Evolutionary conservation across 75 land plant genomes (phyloP).

Genomic region (Pinus albicaulis): DNA sequence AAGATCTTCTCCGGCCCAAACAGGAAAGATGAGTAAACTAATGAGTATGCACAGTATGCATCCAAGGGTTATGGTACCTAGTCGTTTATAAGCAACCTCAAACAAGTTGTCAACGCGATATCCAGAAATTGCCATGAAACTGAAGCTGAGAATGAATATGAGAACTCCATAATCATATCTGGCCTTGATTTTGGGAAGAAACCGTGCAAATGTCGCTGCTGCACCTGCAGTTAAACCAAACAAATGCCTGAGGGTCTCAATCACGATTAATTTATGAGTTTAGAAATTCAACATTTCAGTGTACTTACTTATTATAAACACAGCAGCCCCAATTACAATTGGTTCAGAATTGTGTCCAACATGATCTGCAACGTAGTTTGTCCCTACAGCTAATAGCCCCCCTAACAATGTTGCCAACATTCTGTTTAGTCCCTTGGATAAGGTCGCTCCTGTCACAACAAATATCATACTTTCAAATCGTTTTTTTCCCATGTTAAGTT

Average conservation of each 20-base stretch:
- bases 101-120: slow-evolving; percentile 32
- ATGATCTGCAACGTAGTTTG: slow-evolving; percentile 43
- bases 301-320: slow-evolving; percentile 42
- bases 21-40: slow-evolving; percentile 35
- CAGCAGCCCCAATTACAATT: slow-evolving; percentile 24
- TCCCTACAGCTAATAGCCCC: slow-evolving; percentile 48
- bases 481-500: too few species aligned
- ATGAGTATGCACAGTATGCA: slow-evolving; percentile 17
- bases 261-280: too few species aligned
- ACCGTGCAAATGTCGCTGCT: slow-evolving; percentile 49
- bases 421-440: slow-evolving; percentile 64
- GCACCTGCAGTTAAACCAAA: slow-evolving; percentile 28
- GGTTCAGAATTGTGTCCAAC: slow-evolving; percentile 36
- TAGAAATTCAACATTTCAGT: too few species aligned
- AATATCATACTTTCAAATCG: too few species aligned
- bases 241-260: too few species aligned
- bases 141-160: slow-evolving; percentile 68
- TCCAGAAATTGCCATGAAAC: slow-evolving; percentile 48
- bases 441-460: slow-evolving; percentile 38
- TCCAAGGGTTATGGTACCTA: slow-evolving; percentile 43
- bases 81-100: slow-evolving; percentile 23
- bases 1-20: slow-evolving; percentile 69
- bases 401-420: slow-evolving; percentile 53
- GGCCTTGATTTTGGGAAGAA: slow-evolving; percentile 43
- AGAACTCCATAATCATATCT: slow-evolving; percentile 59